Evolutionary conservation across 352 stramenopile species (phyloP), one percentile per base, ranked within the genome.

Genomic region (Pythium aquatile): DNA sequence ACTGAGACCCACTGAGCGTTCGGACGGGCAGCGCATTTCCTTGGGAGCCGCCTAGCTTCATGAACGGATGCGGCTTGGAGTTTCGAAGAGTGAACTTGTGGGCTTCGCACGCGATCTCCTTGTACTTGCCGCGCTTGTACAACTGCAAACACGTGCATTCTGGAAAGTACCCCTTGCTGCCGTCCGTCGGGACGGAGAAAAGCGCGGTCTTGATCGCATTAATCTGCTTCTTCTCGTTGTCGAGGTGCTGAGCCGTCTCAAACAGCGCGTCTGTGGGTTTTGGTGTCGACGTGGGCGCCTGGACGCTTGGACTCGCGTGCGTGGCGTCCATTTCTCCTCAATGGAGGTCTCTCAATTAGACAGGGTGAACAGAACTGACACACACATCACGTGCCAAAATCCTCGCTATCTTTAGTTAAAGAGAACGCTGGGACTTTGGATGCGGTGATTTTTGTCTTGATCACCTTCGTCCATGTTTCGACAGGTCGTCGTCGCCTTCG

Each of bases 71-170:
- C 0, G 74, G 69, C 46, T 77, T 71, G 8, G 81, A 90, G 30
- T 87, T 75, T 7, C 79, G 72, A 24, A 90, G 63, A 26, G 78
- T 85, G 24, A 88, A 73, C 29, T 79, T 86, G 64, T 90, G 81
- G n/a, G 79, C 81, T 24, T 73, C 66, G 30, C 79, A 90, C 20
- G 70, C 70, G 4, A 47, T 32, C 33, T 90, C 78, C 7, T 66
- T 69, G 62, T 88, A 88, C 11, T 69, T 73, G 1, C 79, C 76
- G 58, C 62, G 69, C 61, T 85, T 88, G n/a, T 81, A 69, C 7
- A 65, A 52, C 54, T 59, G 33, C 44, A 82, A 63, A 29, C 81
- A 88, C 4, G 58, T 75, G 60, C 81, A 90, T 46, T 83, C 76
- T 28, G 48, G 59, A 24, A 72, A 64, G 16, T 53, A 56, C 11